Evolutionary conservation across 139 green algal genomes (phyloP).

Genomic region (Klebsormidium nitens): DNA sequence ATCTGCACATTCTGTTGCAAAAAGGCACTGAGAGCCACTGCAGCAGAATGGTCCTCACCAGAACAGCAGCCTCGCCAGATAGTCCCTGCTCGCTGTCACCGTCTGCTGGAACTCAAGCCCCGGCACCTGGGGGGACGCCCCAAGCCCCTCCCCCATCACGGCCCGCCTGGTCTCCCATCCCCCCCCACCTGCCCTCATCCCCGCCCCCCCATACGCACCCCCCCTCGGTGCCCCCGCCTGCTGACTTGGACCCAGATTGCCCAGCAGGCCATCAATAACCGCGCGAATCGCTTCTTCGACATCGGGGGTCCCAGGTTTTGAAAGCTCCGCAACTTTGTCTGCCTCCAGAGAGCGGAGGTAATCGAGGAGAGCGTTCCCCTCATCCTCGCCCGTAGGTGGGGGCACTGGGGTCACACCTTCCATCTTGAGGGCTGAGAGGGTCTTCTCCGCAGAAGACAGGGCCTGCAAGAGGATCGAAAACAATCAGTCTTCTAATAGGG

Average conservation of each 20-base stretch:
- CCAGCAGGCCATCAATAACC: constrained; percentile 5
- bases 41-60: not conserved
- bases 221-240: not conserved
- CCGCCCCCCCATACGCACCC: not conserved
- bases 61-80: constrained; percentile 6
- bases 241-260: not conserved
- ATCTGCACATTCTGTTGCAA: too few relatives aligned
- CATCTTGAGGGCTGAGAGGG: too few relatives aligned
- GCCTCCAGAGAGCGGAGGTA: constrained; percentile 9
- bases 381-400: not conserved
- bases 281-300: constrained; percentile 4
- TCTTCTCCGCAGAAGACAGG: too few relatives aligned
- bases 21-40: too few relatives aligned
- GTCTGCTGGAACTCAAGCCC: constrained; percentile 9
- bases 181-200: not conserved
- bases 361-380: not conserved
- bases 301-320: not conserved
- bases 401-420: not conserved
- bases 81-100: constrained; percentile 1
- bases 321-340: constrained; percentile 10
- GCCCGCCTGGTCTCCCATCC: not conserved
- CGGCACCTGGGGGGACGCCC: too few relatives aligned
- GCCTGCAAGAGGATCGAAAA: too few relatives aligned
- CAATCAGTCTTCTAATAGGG: too few relatives aligned
- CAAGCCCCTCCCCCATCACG: too few relatives aligned